These are phyloP conservation scores for Polytrichum commune DNA, from an alignment of 225 moss, liverwort and hornwort genomes.

Conservation along the genomic window DNA sequence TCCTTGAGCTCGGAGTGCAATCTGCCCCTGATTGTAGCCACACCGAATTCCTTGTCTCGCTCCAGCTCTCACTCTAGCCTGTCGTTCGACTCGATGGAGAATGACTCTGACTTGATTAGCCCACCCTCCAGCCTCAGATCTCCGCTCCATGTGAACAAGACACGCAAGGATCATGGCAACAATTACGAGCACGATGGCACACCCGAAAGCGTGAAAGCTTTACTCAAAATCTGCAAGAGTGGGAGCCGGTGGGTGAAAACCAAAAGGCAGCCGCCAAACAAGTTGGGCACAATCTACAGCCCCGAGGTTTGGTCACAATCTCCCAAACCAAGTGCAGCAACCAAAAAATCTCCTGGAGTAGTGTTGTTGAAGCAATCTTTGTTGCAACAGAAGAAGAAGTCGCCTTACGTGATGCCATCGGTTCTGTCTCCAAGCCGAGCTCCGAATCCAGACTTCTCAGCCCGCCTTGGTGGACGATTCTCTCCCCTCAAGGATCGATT, in stretches of 20 bases:
- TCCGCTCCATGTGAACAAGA: not conserved
- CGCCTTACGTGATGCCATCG: too few species aligned
- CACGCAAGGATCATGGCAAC: slow-evolving; percentile 21
- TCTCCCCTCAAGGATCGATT: slow-evolving; percentile 31
- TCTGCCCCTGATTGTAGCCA: slow-evolving; percentile 33
- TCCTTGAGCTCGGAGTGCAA: slow-evolving; percentile 33
- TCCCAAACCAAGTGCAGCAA: too few species aligned
- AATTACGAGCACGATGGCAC: not conserved
- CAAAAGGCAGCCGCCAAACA: slow-evolving; percentile 14
- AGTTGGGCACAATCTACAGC: slow-evolving; percentile 25
- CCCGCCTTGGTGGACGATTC: slow-evolving; percentile 45
- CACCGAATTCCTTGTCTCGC: slow-evolving; percentile 25
- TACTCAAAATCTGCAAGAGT: slow-evolving; percentile 42
- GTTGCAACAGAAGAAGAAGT: too few species aligned
- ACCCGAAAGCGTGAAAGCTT: slow-evolving; percentile 31
- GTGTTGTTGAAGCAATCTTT: too few species aligned
- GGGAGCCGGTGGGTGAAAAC: slow-evolving; percentile 58
- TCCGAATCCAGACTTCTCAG: slow-evolving; percentile 45
- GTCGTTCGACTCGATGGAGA: slow-evolving; percentile 43
- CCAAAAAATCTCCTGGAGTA: too few species aligned
- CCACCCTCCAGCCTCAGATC: slow-evolving; percentile 12
- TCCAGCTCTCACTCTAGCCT: slow-evolving; percentile 34
- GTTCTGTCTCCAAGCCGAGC: slow-evolving; percentile 16
- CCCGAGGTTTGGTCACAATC: slow-evolving; percentile 48
- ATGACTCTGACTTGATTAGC: slow-evolving; percentile 17